These are phyloP conservation scores for Sarcodon aspratus DNA, from an alignment of 768 basidiomycete genomes.

Conservation along the genomic window DNA sequence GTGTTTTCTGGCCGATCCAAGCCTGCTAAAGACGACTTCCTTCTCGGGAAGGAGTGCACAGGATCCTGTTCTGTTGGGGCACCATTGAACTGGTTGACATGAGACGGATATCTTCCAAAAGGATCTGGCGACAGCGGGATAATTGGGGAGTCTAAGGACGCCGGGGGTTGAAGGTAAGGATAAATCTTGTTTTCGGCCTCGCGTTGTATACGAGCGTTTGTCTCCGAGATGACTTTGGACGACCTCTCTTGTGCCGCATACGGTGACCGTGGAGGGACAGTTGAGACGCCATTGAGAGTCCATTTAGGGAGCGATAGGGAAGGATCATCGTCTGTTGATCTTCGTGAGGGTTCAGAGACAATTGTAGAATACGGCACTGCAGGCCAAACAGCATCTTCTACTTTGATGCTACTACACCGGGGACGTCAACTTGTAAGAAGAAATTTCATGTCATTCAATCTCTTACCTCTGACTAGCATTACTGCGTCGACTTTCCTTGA, in stretches of 20 bases:
- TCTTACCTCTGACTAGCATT: conserved; percentile 1
- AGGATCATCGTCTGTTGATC: conserved; percentile 10
- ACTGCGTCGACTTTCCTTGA: neutral
- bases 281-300: conserved; percentile 59
- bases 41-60: neutral
- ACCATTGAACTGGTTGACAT: neutral
- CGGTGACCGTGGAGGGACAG: conserved; percentile 39
- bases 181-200: conserved; percentile 40
- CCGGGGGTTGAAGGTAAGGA: conserved; percentile 17
- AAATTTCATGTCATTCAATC: neutral
- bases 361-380: conserved; percentile 32
- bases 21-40: conserved; percentile 6
- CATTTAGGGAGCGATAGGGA: conserved; percentile 48
- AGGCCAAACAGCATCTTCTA: conserved; percentile 22
- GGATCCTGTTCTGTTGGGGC: neutral
- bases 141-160: conserved; percentile 36
- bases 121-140: conserved; percentile 82
- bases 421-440: neutral
- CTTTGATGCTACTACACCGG: neutral
- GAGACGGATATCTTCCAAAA: conserved; percentile 61
- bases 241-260: conserved; percentile 12
- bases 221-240: conserved; percentile 29
- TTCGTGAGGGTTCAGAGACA: neutral
- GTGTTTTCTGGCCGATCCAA: neutral
- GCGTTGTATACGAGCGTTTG: conserved; percentile 23